Evolutionary conservation across 345 rosid genomes (phyloP), one percentile per base, ranked within the genome.

Genomic region (Cardamine occulta): DNA sequence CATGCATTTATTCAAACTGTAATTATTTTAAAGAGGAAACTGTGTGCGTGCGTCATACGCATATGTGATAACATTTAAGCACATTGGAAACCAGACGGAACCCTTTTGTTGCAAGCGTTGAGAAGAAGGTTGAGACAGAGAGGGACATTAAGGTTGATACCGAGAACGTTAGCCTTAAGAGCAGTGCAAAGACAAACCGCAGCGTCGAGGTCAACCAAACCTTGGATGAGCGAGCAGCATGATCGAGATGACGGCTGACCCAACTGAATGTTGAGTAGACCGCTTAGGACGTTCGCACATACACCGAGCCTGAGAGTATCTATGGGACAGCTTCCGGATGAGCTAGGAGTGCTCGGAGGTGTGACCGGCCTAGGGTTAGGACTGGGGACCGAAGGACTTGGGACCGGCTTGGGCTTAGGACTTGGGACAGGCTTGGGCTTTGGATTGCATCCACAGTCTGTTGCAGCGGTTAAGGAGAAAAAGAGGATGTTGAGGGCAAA

Each of bases 141-240:
- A 1, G 91, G 89, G 64, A 88, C 21, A 45, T 87, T 84, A 51
- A 88, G 75, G 80, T 87, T 80, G 75, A 82, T 81, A 3, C 93
- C 90, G 29, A 84, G 70, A 34, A 90, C 67, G 40, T 74, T 85
- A 58, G 90, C 93, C 56, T 74, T 90, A 19, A 90, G 78, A 45
- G 85, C 88, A 17, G 90, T 88, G 82, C 93, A 87, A 7, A 90
- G 93, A 83, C 93, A 90, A 55, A 80, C 80, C 7, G 96, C 91
- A 4, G 91, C 96, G 11, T 90, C 91, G 15, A 86, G 83, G 76
- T 90, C 86, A 65, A 29, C 90, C 31, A 88, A 77, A 31, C 86
- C 88, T 4, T 76, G 63, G 21, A 90, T 54, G 26, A 90, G 74
- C 34, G 80, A 64, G 77, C 93, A 90, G 45, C 93, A 90, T 3